A percentile compares a stretch with the other conserved stretches of the same genome.
Conservation (phyloP, 106 monocot species). For the Phalaenopsis aphrodite region DNA sequence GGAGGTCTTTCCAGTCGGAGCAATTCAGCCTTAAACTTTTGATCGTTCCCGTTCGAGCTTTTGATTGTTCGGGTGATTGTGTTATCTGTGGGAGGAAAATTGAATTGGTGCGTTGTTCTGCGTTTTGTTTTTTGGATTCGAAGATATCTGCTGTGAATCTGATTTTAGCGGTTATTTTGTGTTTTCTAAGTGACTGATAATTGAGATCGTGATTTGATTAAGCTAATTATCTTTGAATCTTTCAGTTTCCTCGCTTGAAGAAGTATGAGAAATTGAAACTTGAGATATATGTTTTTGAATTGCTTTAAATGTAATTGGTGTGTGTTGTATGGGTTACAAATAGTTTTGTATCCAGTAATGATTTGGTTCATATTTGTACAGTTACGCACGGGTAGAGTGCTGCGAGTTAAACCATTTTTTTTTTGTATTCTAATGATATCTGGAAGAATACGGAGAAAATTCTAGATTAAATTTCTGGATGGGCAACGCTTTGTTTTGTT, state of each 20-base stretch:
- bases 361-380: no score
- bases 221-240: neutral
- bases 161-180: neutral
- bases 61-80: neutral
- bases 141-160: neutral
- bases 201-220: neutral
- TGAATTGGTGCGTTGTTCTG: neutral
- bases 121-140: neutral
- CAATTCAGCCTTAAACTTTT: no score
- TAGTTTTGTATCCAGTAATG: no score
- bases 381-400: no score
- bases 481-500: neutral
- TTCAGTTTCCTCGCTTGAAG: neutral
- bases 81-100: neutral
- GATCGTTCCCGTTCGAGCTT: neutral
- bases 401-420: no score
- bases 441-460: no score
- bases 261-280: neutral
- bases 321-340: neutral
- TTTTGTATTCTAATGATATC: no score
- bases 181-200: neutral
- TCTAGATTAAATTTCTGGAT: no score
- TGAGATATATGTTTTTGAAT: neutral
- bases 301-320: conserved; percentile 1
- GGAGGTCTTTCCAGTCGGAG: neutral